These are phyloP conservation scores for Leccinum boreale DNA, from an alignment of 768 basidiomycete genomes.

Conservation along the genomic window DNA sequence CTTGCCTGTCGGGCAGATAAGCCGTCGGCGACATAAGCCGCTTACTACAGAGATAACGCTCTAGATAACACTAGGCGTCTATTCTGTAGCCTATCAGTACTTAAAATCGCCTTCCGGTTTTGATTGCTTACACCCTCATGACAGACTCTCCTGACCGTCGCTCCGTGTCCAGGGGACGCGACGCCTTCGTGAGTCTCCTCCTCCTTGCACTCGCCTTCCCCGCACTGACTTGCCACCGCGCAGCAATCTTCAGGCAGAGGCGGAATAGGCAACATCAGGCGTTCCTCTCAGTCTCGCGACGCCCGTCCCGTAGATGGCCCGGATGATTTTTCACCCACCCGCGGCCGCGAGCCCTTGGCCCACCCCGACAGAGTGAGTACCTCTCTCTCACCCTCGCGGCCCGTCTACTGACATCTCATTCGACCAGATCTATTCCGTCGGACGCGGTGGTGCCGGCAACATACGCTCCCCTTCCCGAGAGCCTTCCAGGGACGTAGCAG, in stretches of 20 bases:
- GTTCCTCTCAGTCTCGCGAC: conserved; percentile 45
- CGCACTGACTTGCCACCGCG: not conserved
- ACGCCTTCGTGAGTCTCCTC: conserved; percentile 46
- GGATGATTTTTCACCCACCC: conserved; percentile 50
- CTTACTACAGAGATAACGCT: conserved; percentile 12
- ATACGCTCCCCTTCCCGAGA: conserved; percentile 76
- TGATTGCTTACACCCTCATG: conserved; percentile 17
- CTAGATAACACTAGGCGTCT: conserved; percentile 15
- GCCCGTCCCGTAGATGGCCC: conserved; percentile 40
- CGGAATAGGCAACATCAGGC: conserved; percentile 65
- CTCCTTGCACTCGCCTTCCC: not conserved
- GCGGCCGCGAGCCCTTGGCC: conserved; percentile 57
- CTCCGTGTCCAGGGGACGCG: conserved; percentile 58
- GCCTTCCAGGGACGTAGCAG: conserved; percentile 22
- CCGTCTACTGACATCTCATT: not conserved
- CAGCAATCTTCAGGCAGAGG: conserved; percentile 65
- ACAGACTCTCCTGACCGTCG: conserved; percentile 35
- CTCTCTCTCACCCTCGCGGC: not conserved
- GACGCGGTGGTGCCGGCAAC: conserved; percentile 85
- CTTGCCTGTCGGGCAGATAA: conserved; percentile 11
- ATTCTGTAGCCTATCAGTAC: not conserved
- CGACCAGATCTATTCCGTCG: conserved; percentile 45
- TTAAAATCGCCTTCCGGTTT: not conserved
- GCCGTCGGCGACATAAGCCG: conserved; percentile 16
- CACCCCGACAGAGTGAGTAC: conserved; percentile 37